Evolutionary conservation across 2,329 filamentous ascomycete species (phyloP), one percentile per base, ranked within the genome.

Genomic region (Ophiostoma angusticollis): DNA sequence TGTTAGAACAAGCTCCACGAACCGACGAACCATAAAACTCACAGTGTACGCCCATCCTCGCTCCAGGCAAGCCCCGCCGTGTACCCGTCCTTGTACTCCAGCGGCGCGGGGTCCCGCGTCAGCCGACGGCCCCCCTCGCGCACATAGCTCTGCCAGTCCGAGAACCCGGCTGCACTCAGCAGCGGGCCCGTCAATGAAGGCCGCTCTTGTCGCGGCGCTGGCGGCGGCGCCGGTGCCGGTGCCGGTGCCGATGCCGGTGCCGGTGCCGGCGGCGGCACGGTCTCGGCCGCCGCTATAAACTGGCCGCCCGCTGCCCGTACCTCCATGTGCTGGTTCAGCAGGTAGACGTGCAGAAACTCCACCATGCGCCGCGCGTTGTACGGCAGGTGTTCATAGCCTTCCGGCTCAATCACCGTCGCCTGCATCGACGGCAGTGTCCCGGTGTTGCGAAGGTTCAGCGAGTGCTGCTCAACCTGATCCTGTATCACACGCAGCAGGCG

Each of bases 51-150:
- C 2, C 75, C 75, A 49, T 78, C 70, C 25, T 71, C 66, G 46
- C 72, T 76, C 75, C 75, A 80, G 17, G 67, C 62, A 47, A 77
- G 56, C 2, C 75, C 75, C 9, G 74, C 70, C 2, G 75, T 79
- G 41, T 78, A 56, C 4, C 74, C 74, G n/a, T 74, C 71, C 2
- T 74, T 78, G 37, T 77, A 73, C 35, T 74, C 67, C 3, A 66
- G 60, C 22, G 52, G 51, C 2, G 52, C 50, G 6, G 54, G 51
- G 19, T 46, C 35, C 2, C 25, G 23, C 12, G 34, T 18, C 14
- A 40, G 37, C 30, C 37, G 40, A 22, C 18, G 9, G 16, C 25
- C 12, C 17, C 28, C 11, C 5, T 14, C 17, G 22, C 22, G 24
- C 13, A 37, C n/a, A 2, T 42, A 44, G 18, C 52, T 48, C 31